Evolutionary conservation across 768 basidiomycete species (phyloP).

Genomic region (Brasilioporus rufonigricans): DNA sequence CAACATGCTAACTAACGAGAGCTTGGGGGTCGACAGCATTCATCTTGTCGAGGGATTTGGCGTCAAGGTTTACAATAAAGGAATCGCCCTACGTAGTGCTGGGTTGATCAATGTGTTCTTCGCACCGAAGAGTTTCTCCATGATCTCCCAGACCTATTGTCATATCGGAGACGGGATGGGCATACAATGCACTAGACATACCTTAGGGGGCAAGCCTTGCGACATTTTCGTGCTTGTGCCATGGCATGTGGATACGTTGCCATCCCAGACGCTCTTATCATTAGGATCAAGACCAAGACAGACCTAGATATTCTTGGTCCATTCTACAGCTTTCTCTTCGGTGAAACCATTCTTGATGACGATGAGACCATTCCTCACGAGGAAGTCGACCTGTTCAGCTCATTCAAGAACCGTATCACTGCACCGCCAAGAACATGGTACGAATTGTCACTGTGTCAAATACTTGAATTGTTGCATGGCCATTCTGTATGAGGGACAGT

Average conservation of each 20-base stretch:
- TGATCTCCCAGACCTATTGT: too few species aligned
- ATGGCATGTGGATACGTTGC: slow-evolving; percentile 5
- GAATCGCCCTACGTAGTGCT: too few species aligned
- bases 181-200: slow-evolving; percentile 9
- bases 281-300: too few species aligned
- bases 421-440: neutral
- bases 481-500: neutral
- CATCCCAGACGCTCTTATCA: slow-evolving; percentile 42
- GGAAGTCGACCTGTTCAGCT: slow-evolving; percentile 52
- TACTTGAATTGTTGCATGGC: slow-evolving; percentile 2
- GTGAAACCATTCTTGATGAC: slow-evolving; percentile 53
- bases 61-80: too few species aligned
- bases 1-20: neutral
- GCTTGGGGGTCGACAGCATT: neutral
- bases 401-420: neutral
- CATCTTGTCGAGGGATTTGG: too few species aligned
- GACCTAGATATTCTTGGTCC: slow-evolving; percentile 27
- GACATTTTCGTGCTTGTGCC: slow-evolving; percentile 40
- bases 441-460: slow-evolving; percentile 34
- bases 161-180: too few species aligned
- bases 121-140: too few species aligned
- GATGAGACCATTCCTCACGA: slow-evolving; percentile 55
- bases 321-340: slow-evolving; percentile 43
- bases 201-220: slow-evolving; percentile 46
- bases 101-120: too few species aligned